A percentile compares a stretch with the other conserved stretches of the same genome.
Conservation (phyloP, 306 rosid genomes). For the Fragaria vesca region DNA sequence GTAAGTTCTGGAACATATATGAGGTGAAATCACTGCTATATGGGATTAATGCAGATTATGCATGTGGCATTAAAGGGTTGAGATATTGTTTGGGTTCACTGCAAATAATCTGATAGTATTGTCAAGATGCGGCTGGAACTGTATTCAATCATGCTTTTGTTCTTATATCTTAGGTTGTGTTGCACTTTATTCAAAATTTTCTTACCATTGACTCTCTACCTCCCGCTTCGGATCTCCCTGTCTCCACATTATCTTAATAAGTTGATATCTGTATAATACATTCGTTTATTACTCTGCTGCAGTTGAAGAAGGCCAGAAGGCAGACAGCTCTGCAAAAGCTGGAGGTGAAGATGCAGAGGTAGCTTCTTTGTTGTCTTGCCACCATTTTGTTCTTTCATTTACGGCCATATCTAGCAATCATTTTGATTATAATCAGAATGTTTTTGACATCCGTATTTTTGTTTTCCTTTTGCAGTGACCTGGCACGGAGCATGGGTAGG, state of each 20-base stretch:
- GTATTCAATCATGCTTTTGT: neutral
- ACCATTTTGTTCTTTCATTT: neutral
- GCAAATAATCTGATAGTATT: neutral
- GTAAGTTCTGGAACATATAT: neutral
- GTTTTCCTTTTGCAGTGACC: slow-evolving; percentile 37
- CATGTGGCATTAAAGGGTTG: slow-evolving; percentile 3
- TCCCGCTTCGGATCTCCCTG: neutral
- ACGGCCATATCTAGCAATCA: neutral
- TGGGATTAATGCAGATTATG: neutral
- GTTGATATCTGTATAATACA: neutral
- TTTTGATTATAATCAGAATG: neutral
- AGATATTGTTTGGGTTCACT: slow-evolving; percentile 10
- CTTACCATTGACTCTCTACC: neutral
- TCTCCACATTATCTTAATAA: neutral
- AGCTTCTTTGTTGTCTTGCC: slow-evolving; percentile 17
- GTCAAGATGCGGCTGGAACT: slow-evolving; percentile 16
- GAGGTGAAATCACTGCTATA: neutral
- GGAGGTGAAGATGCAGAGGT: slow-evolving; percentile 57
- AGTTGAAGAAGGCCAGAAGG: slow-evolving; percentile 51
- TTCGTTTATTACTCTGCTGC: slow-evolving; percentile 3
- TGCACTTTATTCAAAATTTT: neutral
- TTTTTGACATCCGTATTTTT: neutral
- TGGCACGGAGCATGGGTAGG: slow-evolving; percentile 21
- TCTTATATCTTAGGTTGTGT: neutral
- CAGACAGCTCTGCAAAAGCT: slow-evolving; percentile 34